Conservation (phyloP, 495 filamentous ascomycete species). For the Daldinia childiae region DNA sequence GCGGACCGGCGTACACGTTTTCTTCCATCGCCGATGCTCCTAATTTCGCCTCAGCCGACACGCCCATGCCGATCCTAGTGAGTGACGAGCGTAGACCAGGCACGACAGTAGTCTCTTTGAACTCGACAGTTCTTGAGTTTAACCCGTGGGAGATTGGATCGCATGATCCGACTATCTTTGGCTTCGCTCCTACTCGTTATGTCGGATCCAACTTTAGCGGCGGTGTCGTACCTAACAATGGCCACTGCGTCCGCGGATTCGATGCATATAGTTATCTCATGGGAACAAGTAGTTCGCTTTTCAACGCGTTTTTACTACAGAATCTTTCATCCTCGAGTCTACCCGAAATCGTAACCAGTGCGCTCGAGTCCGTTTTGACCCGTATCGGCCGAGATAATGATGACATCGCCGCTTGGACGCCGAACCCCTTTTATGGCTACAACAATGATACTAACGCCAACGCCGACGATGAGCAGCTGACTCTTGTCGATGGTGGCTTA, state of each 20-base stretch:
- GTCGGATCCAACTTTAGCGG: slow-evolving; percentile 81
- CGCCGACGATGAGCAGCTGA: slow-evolving; percentile 65
- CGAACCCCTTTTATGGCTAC: slow-evolving; percentile 86
- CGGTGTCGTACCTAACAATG: slow-evolving; percentile 67
- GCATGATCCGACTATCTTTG: slow-evolving; percentile 82
- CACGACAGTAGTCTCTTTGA: slow-evolving; percentile 70
- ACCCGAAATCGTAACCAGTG: slow-evolving; percentile 60
- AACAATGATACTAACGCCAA: slow-evolving; percentile 70
- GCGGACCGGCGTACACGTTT: slow-evolving; percentile 84
- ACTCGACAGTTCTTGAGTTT: slow-evolving; percentile 87
- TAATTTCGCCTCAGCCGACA: slow-evolving; percentile 72
- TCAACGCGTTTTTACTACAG: slow-evolving; percentile 77
- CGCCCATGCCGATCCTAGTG: slow-evolving; percentile 85
- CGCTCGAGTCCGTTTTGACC: slow-evolving; percentile 64
- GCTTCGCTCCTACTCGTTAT: slow-evolving; percentile 78
- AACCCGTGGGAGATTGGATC: slow-evolving; percentile 89
- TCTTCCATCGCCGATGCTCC: slow-evolving; percentile 80
- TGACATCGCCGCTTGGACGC: slow-evolving; percentile 83
- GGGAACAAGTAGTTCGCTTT: slow-evolving; percentile 90
- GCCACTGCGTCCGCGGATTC: slow-evolving; percentile 78
- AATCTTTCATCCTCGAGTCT: slow-evolving; percentile 62
- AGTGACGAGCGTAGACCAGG: slow-evolving; percentile 77
- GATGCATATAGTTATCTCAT: slow-evolving; percentile 88
- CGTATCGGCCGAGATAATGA: slow-evolving; percentile 65
- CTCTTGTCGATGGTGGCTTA: slow-evolving; percentile 81